Evolutionary conservation across 2,329 filamentous ascomycete genomes (phyloP), one percentile per base, ranked within the genome.

Genomic region (Piedraia hortae): DNA sequence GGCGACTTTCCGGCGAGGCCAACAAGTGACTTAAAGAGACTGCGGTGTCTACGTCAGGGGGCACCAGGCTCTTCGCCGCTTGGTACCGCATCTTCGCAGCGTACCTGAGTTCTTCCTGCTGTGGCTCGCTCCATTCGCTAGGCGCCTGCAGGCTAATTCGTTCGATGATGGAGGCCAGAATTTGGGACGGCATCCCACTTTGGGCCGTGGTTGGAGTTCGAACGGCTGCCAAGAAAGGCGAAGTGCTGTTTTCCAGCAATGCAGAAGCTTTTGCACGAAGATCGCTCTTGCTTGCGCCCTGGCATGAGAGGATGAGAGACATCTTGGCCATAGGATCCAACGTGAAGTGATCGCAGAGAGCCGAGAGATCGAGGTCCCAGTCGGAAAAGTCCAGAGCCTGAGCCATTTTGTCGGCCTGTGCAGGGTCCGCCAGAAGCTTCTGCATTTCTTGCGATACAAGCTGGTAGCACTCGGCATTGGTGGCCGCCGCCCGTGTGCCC

Each of bases 301-400:
- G 88, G 46, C 90, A 90, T 4, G 82, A 77, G 26, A 91, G 54
- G 21, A 77, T 75, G 31, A 97, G 57, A 29, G 88, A 62, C 18
- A 75, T 74, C 54, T 89, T 89, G 38, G 78, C 66, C 20, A 91
- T 47, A 6, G 77, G 66, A 48, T 91, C 80, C 24, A 91, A 58
- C 42, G 80, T 78, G 54, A 97, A 97, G 45, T 93, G 80, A 31
- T 89, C 73, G 56, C 93, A 68, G 42, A 97, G 93, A 2, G 72
- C 74, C 2, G 74, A 72, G n/a, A 97, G 59, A 42, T 97, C 82
- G 37, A 97, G 91, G 42, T 93, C 82, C 26, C 78, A 71, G 35
- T 97, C 82, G 36, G 85, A 78, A 34, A 67, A 70, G 45, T 91
- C 80, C 41, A 97, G 71, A 10, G 80, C 73, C 44, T 93, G 80